phyloP scores from a whole-genome alignment of 345 rosid genomes.

The Eutrema japonicum region DNA sequence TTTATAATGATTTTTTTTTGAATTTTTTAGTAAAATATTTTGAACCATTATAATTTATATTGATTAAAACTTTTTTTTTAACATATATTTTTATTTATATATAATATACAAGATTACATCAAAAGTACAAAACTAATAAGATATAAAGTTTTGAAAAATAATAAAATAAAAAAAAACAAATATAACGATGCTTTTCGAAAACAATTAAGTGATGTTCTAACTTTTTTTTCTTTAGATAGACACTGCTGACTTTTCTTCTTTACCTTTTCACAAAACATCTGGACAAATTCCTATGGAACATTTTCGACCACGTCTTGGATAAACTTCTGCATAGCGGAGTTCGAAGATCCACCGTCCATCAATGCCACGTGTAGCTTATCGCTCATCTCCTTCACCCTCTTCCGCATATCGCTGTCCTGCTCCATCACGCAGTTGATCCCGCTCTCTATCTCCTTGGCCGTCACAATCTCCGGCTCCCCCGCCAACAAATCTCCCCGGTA shows the following conservation, averaged over 20 bases:
- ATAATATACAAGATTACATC: too few species aligned
- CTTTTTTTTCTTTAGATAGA: too few species aligned
- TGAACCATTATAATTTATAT: not conserved
- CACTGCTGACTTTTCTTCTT: too few species aligned
- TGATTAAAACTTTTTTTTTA: too few species aligned
- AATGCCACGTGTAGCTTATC: conserved; percentile 42
- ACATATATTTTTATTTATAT: too few species aligned
- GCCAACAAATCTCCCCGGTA: conserved; percentile 8
- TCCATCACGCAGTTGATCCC: conserved; percentile 51
- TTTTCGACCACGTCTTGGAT: conserved; percentile 42
- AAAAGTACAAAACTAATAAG: too few species aligned
- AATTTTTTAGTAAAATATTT: not conserved
- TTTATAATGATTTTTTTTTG: not conserved
- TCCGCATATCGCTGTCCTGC: conserved; percentile 37
- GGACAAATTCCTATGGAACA: not conserved
- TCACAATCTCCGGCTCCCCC: conserved; percentile 30
- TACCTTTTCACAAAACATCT: not conserved
- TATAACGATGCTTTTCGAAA: too few species aligned
- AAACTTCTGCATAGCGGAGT: conserved; percentile 32
- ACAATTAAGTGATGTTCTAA: too few species aligned
- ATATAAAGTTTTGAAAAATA: too few species aligned
- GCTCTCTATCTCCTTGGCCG: conserved; percentile 48
- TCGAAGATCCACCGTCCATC: conserved; percentile 52
- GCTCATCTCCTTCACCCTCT: conserved; percentile 42
- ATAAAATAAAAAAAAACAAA: too few species aligned